These are phyloP conservation scores for Solanum tarapatanum DNA, from an alignment of 257 asterid genomes.

Conservation along the genomic window DNA sequence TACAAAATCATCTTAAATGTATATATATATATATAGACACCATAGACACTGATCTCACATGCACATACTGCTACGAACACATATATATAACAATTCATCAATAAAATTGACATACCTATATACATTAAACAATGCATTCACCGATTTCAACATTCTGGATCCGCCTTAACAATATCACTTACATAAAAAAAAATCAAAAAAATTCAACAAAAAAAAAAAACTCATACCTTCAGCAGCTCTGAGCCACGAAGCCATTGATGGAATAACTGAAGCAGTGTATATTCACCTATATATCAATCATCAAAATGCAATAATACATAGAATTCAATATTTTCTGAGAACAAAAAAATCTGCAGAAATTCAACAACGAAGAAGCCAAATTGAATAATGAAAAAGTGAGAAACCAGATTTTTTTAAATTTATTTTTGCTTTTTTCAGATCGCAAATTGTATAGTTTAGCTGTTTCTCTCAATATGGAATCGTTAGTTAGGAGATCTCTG, in stretches of 20 bases:
- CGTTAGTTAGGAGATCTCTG: neutral
- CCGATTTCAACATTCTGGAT: neutral
- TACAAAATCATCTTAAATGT: neutral
- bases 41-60: neutral
- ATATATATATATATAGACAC: neutral
- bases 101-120: neutral
- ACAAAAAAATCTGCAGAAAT: neutral
- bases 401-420: too few species aligned
- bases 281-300: neutral
- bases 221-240: slow-evolving; percentile 93
- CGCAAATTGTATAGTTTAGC: neutral
- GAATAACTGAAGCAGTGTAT: slow-evolving; percentile 3
- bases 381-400: neutral
- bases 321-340: neutral
- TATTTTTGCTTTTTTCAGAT: neutral
- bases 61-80: neutral
- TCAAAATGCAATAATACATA: neutral
- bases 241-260: slow-evolving; percentile 53
- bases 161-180: neutral
- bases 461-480: neutral
- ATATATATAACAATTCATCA: neutral
- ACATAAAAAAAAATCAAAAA: neutral
- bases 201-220: neutral
- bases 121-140: neutral
- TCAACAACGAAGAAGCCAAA: neutral